Evolutionary conservation across 352 stramenopile species (phyloP), one percentile per base, ranked within the genome.

Genomic region (Sclerospora graminicola): DNA sequence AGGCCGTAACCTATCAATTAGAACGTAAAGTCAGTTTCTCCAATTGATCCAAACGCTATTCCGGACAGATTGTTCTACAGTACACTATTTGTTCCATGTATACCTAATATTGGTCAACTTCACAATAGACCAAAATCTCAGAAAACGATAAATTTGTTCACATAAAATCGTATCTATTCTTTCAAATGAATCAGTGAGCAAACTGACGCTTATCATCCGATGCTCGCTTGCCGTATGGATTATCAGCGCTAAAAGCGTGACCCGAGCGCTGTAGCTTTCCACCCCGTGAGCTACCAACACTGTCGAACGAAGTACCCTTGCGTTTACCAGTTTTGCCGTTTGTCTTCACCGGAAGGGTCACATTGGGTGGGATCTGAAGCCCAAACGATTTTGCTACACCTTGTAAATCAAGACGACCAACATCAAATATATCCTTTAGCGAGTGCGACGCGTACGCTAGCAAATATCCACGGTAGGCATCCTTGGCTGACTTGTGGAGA

Each of bases 381-480:
- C 96, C 96, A 65, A 99, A 99, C 5, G 94, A 95, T 54, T 91
- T 91, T 29, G 93, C 94, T n/a, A 98, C 89, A 3, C 72, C 80
- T 69, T 97, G 85, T 46, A 99, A 69, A 61, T 99, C 96, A 8
- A 99, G 66, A 35, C 92, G 77, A 53, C 97, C 83, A 0, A 99
- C 95, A 63, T 99, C 91, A 63, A 99, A 99, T 59, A 99, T 98
- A 48, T 97, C 88, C 60, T 98, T 97, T 57, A 98, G 82, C 20
- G 86, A 93, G 68, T 99, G 96, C 40, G 85, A 98, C 2, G 95
- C 91, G 72, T 99, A 99, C 10, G 95, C 89, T 11, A 99, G 54
- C 37, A 99, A 61, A 66, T 99, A 99, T 35, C 84, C 94, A 36
- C 95, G 72, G 66, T 99, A 99, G 0, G 95, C 96, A 57, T 99